Evolutionary conservation across 495 filamentous ascomycete species (phyloP), one percentile per base, ranked within the genome.

Genomic region (Chaetomium fimeti): DNA sequence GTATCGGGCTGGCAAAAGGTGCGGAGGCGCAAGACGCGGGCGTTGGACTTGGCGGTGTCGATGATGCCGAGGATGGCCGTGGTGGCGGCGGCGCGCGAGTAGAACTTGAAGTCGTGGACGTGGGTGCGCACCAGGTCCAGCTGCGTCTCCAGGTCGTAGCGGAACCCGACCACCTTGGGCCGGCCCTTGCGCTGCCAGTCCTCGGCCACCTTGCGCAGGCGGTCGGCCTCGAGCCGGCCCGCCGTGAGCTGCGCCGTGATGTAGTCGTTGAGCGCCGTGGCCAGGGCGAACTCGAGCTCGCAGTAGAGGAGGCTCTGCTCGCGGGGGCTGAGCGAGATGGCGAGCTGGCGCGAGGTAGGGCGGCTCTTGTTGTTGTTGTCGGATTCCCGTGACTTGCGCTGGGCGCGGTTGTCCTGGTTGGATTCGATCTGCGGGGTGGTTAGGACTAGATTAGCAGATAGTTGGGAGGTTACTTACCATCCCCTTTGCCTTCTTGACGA

Each of bases 121-220:
- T 81, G 79, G 25, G 70, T 59, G 5, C 65, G 57, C 16, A 81
- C 66, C 27, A 82, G 70, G 0, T 80, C 79, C 25, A 82, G 60
- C 69, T 82, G 80, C 0, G 80, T 82, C 70, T 82, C 80, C 8
- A 81, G 60, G 32, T 82, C 80, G 54, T 79, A 82, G 11, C 78
- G 77, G 69, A 81, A 81, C 15, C 75, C 72, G 42, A 77, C 62
- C 8, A 81, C 79, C 28, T 69, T 72, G 1, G 77, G 78, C 0
- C 76, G 77, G 53, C 80, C 80, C 65, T 77, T 74, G 28, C 73
- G 70, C 29, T 65, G 62, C 80, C 78, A 82, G 2, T 47, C 60
- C 25, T 81, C 78, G 1, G 74, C 68, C 15, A 78, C 67, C 40
- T 68, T 71, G 32, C 68, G 71, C n/a, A 72, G 69, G 36, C 76